Evolutionary conservation across 2,329 filamentous ascomycete genomes (phyloP).

Genomic region (Colletotrichum falcatum): DNA sequence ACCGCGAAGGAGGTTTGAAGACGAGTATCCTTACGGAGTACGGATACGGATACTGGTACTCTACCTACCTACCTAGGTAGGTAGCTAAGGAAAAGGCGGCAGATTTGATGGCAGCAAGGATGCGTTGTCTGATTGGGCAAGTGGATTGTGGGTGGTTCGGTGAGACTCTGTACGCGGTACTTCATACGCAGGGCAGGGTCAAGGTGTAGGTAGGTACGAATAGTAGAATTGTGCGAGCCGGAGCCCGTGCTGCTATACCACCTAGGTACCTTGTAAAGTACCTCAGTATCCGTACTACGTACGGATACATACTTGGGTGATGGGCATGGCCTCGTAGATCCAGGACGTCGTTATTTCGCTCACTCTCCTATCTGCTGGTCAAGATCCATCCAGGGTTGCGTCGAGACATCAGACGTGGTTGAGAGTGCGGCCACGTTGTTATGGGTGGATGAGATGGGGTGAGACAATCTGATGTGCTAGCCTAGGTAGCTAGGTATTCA

Average conservation of each 20-base stretch:
- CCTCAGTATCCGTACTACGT: too few species aligned
- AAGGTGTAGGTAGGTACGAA: too few species aligned
- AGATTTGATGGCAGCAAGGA: slow-evolving; percentile 29
- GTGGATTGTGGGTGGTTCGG: slow-evolving; percentile 26
- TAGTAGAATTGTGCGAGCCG: slow-evolving; percentile 20
- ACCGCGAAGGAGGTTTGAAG: slow-evolving; percentile 20
- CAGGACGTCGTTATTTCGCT: slow-evolving; percentile 37
- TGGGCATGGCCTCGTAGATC: slow-evolving; percentile 26
- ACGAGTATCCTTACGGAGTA: too few species aligned
- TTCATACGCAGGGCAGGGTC: not conserved
- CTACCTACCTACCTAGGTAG: too few species aligned
- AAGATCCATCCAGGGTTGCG: not conserved
- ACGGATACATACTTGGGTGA: slow-evolving; percentile 25
- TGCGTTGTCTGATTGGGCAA: slow-evolving; percentile 31
- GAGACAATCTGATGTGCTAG: slow-evolving; percentile 21
- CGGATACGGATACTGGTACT: too few species aligned
- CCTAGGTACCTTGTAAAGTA: too few species aligned
- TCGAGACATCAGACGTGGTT: slow-evolving; percentile 10
- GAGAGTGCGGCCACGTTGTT: slow-evolving; percentile 24
- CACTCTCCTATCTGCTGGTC: not conserved
- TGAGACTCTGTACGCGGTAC: slow-evolving; percentile 32
- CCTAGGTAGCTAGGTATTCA: not conserved
- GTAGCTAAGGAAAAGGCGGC: slow-evolving; percentile 35
- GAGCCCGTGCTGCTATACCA: not conserved
- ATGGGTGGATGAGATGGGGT: not conserved